Conservation (phyloP, 1,284 basidiomycete species). For the Agaricales sp. region DNA sequence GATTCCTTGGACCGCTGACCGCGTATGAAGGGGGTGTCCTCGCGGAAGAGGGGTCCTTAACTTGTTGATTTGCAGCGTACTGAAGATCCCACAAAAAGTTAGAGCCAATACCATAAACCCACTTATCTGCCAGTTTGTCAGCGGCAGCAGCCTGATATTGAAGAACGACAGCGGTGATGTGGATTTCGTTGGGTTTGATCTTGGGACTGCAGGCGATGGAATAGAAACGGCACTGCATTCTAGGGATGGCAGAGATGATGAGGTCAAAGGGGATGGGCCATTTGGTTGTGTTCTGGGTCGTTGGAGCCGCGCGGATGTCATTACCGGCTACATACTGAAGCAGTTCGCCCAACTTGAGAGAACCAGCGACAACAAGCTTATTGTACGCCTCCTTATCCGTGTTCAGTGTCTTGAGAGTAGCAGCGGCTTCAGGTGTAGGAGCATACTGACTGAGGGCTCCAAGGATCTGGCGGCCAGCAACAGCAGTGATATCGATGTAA, state of each 20-base stretch:
- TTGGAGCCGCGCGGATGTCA: slow-evolving; percentile 45
- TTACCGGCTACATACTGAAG: slow-evolving; percentile 85
- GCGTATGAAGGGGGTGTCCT: slow-evolving; percentile 62
- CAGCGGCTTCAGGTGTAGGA: slow-evolving; percentile 70
- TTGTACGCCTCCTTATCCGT: slow-evolving; percentile 85
- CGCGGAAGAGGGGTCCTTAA: slow-evolving; percentile 29
- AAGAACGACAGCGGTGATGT: slow-evolving; percentile 92
- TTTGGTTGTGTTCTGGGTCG: slow-evolving; percentile 59
- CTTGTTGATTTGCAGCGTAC: slow-evolving; percentile 57
- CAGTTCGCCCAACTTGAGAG: slow-evolving; percentile 86
- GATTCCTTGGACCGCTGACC: slow-evolving; percentile 82
- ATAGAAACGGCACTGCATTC: slow-evolving; percentile 94
- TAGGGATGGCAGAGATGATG: slow-evolving; percentile 86
- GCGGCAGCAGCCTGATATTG: slow-evolving; percentile 71
- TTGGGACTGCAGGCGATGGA: slow-evolving; percentile 98
- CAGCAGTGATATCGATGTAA: slow-evolving; percentile 93
- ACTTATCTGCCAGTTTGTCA: slow-evolving; percentile 41
- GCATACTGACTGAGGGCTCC: slow-evolving; percentile 83
- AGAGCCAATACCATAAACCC: slow-evolving; percentile 80
- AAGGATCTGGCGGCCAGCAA: slow-evolving; percentile 89
- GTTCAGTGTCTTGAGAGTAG: slow-evolving; percentile 70
- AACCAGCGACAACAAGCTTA: slow-evolving; percentile 65
- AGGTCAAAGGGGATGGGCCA: slow-evolving; percentile 98
- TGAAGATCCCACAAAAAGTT: slow-evolving; percentile 93
- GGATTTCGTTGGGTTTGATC: slow-evolving; percentile 78